Evolutionary conservation across 768 basidiomycete species (phyloP), one percentile per base, ranked within the genome.

Genomic region (Suillus subaureus): DNA sequence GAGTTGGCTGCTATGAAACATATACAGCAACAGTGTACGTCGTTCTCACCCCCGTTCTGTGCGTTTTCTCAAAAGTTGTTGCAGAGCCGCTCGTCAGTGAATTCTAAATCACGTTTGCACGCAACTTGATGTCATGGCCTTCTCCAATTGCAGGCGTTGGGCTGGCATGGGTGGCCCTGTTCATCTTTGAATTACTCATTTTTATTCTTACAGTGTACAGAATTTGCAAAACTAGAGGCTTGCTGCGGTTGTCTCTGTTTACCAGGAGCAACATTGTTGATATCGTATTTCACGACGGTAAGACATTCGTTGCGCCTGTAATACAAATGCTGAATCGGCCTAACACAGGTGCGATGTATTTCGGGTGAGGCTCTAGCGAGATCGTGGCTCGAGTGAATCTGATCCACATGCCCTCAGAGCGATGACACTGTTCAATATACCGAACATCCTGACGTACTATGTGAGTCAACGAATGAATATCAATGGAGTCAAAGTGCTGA

Each of bases 1-100:
- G 51, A 52, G 4, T 52, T 52, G 51, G 51, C 16, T 52, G 51
- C 51, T 28, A 52, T 52, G 51, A 52, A 28, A 52, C 51, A 52
- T 52, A 28, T 52, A 18, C 51, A 28, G 9, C 8, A 28, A 4
- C 0, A 28, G 26, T 52, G 51, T 52, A 52, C 4, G 51, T 28
- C 16, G 26, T 52, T 18, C 8, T 28, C 26, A 3, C 28, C 8
- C 16, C 51, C 9, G 9, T 28, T 52, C 16, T 52, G 4, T 28
- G 28, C 9, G 16, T 16, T 28, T 28, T 4, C 51, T 52, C 16
- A 52, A 18, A 52, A 28, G 26, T 28, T 4, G 3, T 28, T 16
- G 8, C 51, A 52, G 51, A 52, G 26, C 51, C 26, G 26, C 51
- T 26, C 51, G 51, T 52, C 15, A 52, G 51, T 52, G 49, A 51